These are phyloP conservation scores for Malus sieversii DNA, from an alignment of 306 rosid species.

Conservation along the genomic window DNA sequence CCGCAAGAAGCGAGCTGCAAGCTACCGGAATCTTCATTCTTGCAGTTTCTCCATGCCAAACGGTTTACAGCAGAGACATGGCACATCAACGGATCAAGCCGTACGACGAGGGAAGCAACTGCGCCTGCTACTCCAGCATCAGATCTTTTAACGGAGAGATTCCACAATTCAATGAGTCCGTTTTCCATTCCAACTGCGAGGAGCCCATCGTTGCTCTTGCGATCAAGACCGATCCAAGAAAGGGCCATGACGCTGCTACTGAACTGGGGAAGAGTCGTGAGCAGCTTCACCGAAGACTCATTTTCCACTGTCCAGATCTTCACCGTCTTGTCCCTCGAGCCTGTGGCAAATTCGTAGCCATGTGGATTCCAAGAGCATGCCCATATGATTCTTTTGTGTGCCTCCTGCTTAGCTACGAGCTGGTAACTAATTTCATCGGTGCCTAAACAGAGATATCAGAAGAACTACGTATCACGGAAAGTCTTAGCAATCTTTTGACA, in stretches of 20 bases:
- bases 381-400: conserved; percentile 96
- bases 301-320: conserved; percentile 64
- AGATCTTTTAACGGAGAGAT: conserved; percentile 38
- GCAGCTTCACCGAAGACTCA: conserved; percentile 47
- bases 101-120: conserved; percentile 27
- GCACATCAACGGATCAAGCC: conserved; percentile 53
- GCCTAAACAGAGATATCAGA: conserved; percentile 35
- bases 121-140: conserved; percentile 31
- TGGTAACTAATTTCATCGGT: conserved; percentile 40
- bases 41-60: conserved; percentile 53
- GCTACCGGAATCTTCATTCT: conserved; percentile 32
- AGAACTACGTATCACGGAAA: not conserved
- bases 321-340: conserved; percentile 79
- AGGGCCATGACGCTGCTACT: conserved; percentile 71
- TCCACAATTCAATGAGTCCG: conserved; percentile 86
- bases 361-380: conserved; percentile 92
- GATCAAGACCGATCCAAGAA: conserved; percentile 45
- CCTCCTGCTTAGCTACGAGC: conserved; percentile 71
- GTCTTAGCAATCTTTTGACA: not conserved
- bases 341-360: conserved; percentile 86
- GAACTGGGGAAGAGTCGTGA: conserved; percentile 53
- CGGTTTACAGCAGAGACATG: conserved; percentile 75
- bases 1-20: conserved; percentile 91
- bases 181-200: conserved; percentile 88
- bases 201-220: conserved; percentile 38